Evolutionary conservation across 2,329 filamentous ascomycete species (phyloP).

Genomic region (Clonostachys chloroleuca): DNA sequence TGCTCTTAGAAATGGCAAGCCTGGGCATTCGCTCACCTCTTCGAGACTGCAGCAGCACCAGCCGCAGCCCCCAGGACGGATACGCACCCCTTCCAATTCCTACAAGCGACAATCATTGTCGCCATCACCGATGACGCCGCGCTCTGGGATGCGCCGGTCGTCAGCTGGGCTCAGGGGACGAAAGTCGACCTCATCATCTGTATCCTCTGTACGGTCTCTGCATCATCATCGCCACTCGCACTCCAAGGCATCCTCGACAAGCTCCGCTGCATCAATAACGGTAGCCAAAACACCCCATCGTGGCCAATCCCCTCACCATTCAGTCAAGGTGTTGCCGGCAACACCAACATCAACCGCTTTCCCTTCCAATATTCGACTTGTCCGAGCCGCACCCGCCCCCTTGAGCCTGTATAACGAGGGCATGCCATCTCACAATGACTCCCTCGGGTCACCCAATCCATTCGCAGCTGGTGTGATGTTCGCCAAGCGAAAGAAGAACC

Average conservation of each 20-base stretch:
- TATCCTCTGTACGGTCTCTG: conserved; percentile 89
- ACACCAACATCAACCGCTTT: conserved; percentile 75
- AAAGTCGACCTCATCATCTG: conserved; percentile 93
- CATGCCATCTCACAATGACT: conserved; percentile 34
- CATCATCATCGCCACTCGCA: conserved; percentile 83
- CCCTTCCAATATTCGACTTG: conserved; percentile 80
- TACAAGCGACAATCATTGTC: conserved; percentile 78
- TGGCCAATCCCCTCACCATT: conserved; percentile 77
- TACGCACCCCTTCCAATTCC: conserved; percentile 23
- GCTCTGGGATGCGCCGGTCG: conserved; percentile 77
- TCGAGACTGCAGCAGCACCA: conserved; percentile 10
- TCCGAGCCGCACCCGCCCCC: conserved; percentile 54
- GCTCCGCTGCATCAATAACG: conserved; percentile 71
- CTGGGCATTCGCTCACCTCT: neutral
- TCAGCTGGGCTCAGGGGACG: conserved; percentile 81
- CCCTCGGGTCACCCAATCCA: conserved; percentile 47
- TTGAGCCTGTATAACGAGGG: conserved; percentile 54
- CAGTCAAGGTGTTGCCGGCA: conserved; percentile 90
- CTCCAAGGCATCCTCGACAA: conserved; percentile 91
- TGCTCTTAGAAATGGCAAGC: neutral
- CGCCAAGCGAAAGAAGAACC: conserved; percentile 73
- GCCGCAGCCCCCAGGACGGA: conserved; percentile 15
- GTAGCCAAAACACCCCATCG: conserved; percentile 63
- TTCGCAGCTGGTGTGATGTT: conserved; percentile 65
- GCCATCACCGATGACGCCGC: conserved; percentile 82